phyloP scores from a whole-genome alignment of 108 stramenopile genomes.

The Phaeodactylum tricornutum region DNA sequence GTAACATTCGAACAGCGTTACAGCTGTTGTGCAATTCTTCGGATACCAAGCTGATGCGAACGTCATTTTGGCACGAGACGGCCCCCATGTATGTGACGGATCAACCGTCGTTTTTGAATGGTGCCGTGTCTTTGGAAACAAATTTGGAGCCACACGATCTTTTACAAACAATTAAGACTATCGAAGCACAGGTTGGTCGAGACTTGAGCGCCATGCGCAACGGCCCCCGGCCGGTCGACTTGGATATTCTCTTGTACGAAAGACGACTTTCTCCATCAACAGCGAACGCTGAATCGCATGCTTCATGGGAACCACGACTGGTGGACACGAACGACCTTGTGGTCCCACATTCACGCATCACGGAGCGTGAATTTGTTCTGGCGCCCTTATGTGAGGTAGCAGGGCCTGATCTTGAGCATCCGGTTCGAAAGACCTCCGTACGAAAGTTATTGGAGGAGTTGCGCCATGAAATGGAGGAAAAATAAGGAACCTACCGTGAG shows the following conservation, averaged over 20 bases:
- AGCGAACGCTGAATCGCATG: background rate
- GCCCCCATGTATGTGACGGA: constrained; percentile 82
- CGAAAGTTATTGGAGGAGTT: constrained; percentile 22
- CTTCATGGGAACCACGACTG: constrained; percentile 11
- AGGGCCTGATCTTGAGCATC: constrained; percentile 27
- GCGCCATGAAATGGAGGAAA: background rate
- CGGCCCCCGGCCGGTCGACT: constrained; percentile 86
- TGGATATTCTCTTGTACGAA: constrained; percentile 76
- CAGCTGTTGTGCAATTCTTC: constrained; percentile 24
- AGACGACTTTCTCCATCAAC: constrained; percentile 4
- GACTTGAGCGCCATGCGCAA: constrained; percentile 38
- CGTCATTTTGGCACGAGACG: constrained; percentile 70
- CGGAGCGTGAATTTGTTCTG: constrained; percentile 91
- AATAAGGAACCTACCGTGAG: constrained; percentile 13
- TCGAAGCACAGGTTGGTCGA: constrained; percentile 62
- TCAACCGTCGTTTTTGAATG: constrained; percentile 83
- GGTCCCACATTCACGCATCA: constrained; percentile 84
- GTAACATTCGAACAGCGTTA: constrained; percentile 44
- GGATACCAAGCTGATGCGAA: constrained; percentile 27
- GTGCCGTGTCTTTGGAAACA: constrained; percentile 68
- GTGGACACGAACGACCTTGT: constrained; percentile 33
- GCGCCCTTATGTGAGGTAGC: constrained; percentile 78
- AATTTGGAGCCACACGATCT: constrained; percentile 37
- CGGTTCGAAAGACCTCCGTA: constrained; percentile 29
- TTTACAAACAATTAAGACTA: constrained; percentile 37